A percentile compares a stretch with the other conserved stretches of the same genome.
Evolutionary conservation across 768 basidiomycete species (phyloP).

Genomic region (Chalciporus chontae): DNA sequence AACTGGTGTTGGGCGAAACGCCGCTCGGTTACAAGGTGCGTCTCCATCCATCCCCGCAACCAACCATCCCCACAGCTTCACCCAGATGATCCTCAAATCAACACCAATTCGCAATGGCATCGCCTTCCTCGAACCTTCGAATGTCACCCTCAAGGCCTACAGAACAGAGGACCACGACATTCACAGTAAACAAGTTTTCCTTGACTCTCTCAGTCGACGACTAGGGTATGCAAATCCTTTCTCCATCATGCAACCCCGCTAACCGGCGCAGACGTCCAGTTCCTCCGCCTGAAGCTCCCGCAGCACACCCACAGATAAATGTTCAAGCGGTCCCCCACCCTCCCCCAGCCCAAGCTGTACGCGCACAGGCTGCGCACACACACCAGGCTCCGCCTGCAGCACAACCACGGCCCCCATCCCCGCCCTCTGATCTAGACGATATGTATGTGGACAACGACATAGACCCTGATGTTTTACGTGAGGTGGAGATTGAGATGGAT

Average conservation of each 20-base stretch:
- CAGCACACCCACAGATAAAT: conserved; percentile 9
- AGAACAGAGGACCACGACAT: conserved; percentile 62
- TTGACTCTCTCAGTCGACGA: conserved; percentile 54
- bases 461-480: conserved; percentile 29
- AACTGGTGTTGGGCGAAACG: conserved; percentile 70
- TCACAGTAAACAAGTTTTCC: conserved; percentile 56
- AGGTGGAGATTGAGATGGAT: conserved; percentile 19
- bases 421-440: conserved; percentile 16
- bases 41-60: background rate
- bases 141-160: conserved; percentile 57
- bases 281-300: conserved; percentile 15
- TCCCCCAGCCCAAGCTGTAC: conserved; percentile 18
- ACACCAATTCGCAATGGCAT: conserved; percentile 66
- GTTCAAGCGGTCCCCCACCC: conserved; percentile 8
- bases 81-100: conserved; percentile 66
- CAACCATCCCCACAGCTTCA: background rate
- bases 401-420: conserved; percentile 6
- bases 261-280: conserved; percentile 23
- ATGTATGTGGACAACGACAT: conserved; percentile 26
- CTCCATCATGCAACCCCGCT: background rate
- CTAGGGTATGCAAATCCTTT: conserved; percentile 54
- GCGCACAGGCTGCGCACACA: conserved; percentile 5
- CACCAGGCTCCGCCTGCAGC: conserved; percentile 7
- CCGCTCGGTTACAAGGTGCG: conserved; percentile 79
- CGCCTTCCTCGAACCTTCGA: conserved; percentile 72